phyloP scores from a whole-genome alignment of 805 yeast species.

The Candida sakaeoensis region DNA sequence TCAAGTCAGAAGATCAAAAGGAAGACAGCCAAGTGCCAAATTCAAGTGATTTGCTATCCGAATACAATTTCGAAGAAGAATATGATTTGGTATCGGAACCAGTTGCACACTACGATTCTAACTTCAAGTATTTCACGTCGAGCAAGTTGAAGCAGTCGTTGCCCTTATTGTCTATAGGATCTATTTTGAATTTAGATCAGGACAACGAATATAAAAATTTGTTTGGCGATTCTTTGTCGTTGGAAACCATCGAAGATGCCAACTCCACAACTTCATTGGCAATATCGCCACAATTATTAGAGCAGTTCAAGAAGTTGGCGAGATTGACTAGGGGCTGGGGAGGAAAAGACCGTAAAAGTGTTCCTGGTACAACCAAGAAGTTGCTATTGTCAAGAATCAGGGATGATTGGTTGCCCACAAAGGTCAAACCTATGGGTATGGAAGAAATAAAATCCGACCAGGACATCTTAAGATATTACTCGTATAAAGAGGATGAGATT shows the following conservation, averaged over 20 bases:
- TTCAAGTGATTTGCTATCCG: constrained; percentile 17
- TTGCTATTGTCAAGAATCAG: constrained; percentile 65
- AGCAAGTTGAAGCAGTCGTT: constrained; percentile 38
- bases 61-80: constrained; percentile 23
- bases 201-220: constrained; percentile 68
- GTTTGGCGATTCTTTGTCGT: constrained; percentile 62
- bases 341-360: constrained; percentile 66
- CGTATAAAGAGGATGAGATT: constrained; percentile 32
- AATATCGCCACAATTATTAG: constrained; percentile 63
- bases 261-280: constrained; percentile 70
- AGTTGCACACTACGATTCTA: constrained; percentile 38
- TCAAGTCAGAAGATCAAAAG: constrained; percentile 22
- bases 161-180: constrained; percentile 39
- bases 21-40: constrained; percentile 6
- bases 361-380: constrained; percentile 74
- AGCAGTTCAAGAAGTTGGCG: constrained; percentile 56
- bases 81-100: constrained; percentile 23
- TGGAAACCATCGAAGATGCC: constrained; percentile 69
- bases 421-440: constrained; percentile 58
- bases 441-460: constrained; percentile 45
- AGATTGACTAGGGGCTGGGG: constrained; percentile 78
- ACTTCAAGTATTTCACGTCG: constrained; percentile 44
- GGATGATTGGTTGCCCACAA: constrained; percentile 78
- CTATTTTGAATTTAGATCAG: constrained; percentile 60
- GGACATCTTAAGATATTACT: constrained; percentile 25